A percentile compares a stretch with the other conserved stretches of the same genome.
phyloP scores from a whole-genome alignment of 768 basidiomycete genomes.

The Macrolepiota dolichaula region DNA sequence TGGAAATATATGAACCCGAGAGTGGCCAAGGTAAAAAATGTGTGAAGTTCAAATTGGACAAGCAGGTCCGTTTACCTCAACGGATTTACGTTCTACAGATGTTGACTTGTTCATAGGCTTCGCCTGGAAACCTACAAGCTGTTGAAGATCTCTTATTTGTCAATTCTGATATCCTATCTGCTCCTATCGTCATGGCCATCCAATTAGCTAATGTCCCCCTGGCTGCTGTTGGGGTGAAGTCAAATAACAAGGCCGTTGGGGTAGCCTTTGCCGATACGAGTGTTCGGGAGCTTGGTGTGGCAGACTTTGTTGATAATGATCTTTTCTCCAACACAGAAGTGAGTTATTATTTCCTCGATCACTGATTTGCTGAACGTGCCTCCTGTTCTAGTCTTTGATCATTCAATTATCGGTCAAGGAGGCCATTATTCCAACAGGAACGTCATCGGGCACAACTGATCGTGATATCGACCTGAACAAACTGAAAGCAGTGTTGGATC shows the following conservation, averaged over 20 bases:
- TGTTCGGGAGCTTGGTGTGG: conserved; percentile 78
- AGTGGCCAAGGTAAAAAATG: conserved; percentile 72
- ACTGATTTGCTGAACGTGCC: not conserved
- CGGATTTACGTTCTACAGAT: not conserved
- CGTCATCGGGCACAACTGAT: conserved; percentile 66
- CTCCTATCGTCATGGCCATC: conserved; percentile 89
- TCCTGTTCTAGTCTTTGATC: conserved; percentile 66
- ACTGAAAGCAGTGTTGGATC: conserved; percentile 79
- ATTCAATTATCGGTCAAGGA: conserved; percentile 99
- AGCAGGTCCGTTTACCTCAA: conserved; percentile 52
- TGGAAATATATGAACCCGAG: conserved; percentile 88
- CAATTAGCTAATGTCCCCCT: conserved; percentile 61
- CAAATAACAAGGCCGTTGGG: conserved; percentile 73
- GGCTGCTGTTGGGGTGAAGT: conserved; percentile 36
- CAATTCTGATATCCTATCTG: conserved; percentile 72
- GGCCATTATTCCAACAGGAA: conserved; percentile 79
- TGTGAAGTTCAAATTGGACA: conserved; percentile 72
- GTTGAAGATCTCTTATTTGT: conserved; percentile 86
- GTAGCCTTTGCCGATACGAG: conserved; percentile 92
- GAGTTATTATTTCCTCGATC: conserved; percentile 2
- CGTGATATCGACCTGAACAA: conserved; percentile 88
- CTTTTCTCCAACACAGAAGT: conserved; percentile 95
- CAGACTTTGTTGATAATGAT: conserved; percentile 93
- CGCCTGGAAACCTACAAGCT: conserved; percentile 63
- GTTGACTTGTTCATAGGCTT: conserved; percentile 32